These are phyloP conservation scores for Xylaria sp. DNA, from an alignment of 2,329 filamentous ascomycete species.

Conservation along the genomic window DNA sequence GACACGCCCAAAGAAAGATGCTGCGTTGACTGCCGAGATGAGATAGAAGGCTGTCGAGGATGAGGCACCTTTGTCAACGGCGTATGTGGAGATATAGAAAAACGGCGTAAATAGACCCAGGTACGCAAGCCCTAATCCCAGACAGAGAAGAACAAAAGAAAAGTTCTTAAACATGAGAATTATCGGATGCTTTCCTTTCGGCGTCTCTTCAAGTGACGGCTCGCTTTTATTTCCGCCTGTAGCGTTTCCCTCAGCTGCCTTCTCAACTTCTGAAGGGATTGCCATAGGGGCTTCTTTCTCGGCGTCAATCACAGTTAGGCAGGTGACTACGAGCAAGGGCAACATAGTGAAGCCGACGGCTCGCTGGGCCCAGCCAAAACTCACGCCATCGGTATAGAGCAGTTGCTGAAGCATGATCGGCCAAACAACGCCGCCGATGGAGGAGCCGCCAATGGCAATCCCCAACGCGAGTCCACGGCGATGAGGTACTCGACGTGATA, in stretches of 20 bases:
- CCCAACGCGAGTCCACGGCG: slow-evolving; percentile 32
- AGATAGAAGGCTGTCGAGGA: slow-evolving; percentile 45
- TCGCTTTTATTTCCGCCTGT: background rate
- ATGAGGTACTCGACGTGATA: slow-evolving; percentile 34
- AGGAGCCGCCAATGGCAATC: slow-evolving; percentile 37
- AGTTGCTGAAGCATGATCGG: slow-evolving; percentile 41
- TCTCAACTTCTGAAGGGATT: slow-evolving; percentile 1
- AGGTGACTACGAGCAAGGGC: slow-evolving; percentile 41
- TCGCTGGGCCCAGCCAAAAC: slow-evolving; percentile 41
- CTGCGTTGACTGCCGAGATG: slow-evolving; percentile 45
- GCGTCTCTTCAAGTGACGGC: background rate
- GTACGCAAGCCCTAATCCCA: slow-evolving; percentile 45
- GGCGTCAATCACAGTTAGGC: slow-evolving; percentile 32
- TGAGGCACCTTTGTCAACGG: slow-evolving; percentile 35
- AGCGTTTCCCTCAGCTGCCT: slow-evolving; percentile 1
- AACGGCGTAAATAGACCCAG: slow-evolving; percentile 48
- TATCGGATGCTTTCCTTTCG: slow-evolving; percentile 6
- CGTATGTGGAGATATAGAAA: slow-evolving; percentile 43
- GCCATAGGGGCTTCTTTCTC: background rate
- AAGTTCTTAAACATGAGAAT: slow-evolving; percentile 29
- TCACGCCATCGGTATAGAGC: slow-evolving; percentile 32
- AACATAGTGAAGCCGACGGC: slow-evolving; percentile 49
- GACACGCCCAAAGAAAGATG: slow-evolving; percentile 45
- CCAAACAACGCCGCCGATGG: slow-evolving; percentile 43
- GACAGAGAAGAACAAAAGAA: slow-evolving; percentile 36